These are phyloP conservation scores for Anisogramma anomala DNA, from an alignment of 2,329 filamentous ascomycete genomes.

Conservation along the genomic window DNA sequence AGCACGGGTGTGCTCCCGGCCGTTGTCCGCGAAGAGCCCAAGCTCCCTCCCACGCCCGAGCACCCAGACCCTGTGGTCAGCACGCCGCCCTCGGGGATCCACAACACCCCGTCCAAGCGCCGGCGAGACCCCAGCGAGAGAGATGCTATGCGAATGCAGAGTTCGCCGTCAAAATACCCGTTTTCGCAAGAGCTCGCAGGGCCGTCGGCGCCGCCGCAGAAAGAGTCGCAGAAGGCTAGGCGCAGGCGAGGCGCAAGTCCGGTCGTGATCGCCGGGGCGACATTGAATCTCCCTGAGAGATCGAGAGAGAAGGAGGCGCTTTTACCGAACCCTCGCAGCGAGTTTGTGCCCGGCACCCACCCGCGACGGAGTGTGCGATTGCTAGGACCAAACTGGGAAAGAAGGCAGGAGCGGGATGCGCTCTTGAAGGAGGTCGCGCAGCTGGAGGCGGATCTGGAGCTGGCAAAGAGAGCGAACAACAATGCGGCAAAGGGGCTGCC, in stretches of 20 bases:
- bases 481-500: slow-evolving; percentile 15
- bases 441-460: slow-evolving; percentile 46
- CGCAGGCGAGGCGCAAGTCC: slow-evolving; percentile 6
- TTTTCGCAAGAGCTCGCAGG: slow-evolving; percentile 17
- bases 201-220: neutral
- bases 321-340: slow-evolving; percentile 29
- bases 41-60: slow-evolving; percentile 48
- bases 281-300: slow-evolving; percentile 25
- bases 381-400: slow-evolving; percentile 33
- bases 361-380: slow-evolving; percentile 28
- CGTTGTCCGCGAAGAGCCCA: slow-evolving; percentile 41
- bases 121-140: slow-evolving; percentile 16
- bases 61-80: slow-evolving; percentile 41
- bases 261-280: neutral
- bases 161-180: slow-evolving; percentile 39
- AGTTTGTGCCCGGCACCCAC: slow-evolving; percentile 10
- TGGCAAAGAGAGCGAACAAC: slow-evolving; percentile 47
- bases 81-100: slow-evolving; percentile 47
- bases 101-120: slow-evolving; percentile 44
- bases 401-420: slow-evolving; percentile 39
- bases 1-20: slow-evolving; percentile 22
- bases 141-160: slow-evolving; percentile 15
- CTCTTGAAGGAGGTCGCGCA: slow-evolving; percentile 44
- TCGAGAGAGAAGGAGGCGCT: slow-evolving; percentile 24
- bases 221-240: slow-evolving; percentile 1